Base-by-base conservation (phyloP, 257 asterid species). In the Voacanga thouarsii region DNA sequence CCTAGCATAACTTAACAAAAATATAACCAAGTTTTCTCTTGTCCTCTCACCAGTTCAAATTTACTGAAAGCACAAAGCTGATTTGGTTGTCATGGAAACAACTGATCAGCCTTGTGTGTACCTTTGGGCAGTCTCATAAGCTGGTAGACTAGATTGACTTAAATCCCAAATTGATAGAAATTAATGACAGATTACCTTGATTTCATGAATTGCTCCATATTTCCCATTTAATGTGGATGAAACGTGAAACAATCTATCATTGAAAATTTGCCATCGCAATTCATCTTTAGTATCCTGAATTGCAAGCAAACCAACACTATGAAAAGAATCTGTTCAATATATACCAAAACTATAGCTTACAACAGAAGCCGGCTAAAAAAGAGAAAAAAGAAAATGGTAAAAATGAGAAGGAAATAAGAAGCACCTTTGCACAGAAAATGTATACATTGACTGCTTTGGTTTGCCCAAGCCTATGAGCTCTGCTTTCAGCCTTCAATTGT, bases 391-490 rank as follows among this genome's bases (percentile, higher is more conserved):
- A n/a, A n/a, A n/a, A n/a, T n/a, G 26, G 33, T 15, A 74, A 66
- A 73, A 72, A 67, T 7, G 51, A 57, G 33, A 63, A 68, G 43
- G 79, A 76, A 67, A 75, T 43, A 66, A 56, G 65, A 63, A 78
- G 69, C 79, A 95, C 99, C 99, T 93, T 89, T 61, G 92, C 99
- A 64, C 97, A 93, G 84, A 95, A 95, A 83, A 95, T 89, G 82
- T 95, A 95, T 74, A 93, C 80, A 83, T 95, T 93, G 77, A 95
- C 97, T 79, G 83, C 89, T 75, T 92, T 90, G 76, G 86, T 93
- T 82, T 95, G 99, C 71, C 99, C 99, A 75, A 87, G 92, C 85
- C 99, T 90, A 80, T 95, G 99, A 81, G 96, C 97, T 89, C 99
- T 92, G 85, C 88, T 90, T 91, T 95, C 99, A 79, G 99, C 99